Evolutionary conservation across 2,329 filamentous ascomycete species (phyloP).

Genomic region (Exophiala spinifera): DNA sequence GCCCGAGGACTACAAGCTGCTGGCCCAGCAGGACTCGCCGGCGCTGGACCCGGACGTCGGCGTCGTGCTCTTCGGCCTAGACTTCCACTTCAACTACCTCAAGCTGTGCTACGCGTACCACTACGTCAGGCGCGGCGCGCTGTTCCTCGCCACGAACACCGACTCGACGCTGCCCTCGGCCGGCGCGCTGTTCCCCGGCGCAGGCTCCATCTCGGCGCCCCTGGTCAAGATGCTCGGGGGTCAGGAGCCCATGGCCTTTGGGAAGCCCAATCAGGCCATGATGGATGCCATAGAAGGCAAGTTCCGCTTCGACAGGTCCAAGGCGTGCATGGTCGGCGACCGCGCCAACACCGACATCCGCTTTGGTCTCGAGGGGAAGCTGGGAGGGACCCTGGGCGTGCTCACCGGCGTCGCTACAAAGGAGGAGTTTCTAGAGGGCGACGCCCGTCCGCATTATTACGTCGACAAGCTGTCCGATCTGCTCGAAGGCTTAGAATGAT

Average conservation of each 20-base stretch:
- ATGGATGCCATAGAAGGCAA: constrained; percentile 98
- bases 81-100: constrained; percentile 93
- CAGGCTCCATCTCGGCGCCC: constrained; percentile 76
- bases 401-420: constrained; percentile 81
- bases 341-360: constrained; percentile 92
- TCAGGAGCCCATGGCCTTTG: constrained; percentile 70
- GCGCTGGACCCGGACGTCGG: constrained; percentile 83
- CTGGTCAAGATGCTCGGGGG: constrained; percentile 65
- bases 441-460: constrained; percentile 75
- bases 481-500: constrained; percentile 30
- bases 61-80: constrained; percentile 82
- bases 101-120: constrained; percentile 83
- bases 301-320: constrained; percentile 78
- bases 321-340: constrained; percentile 95
- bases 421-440: constrained; percentile 76
- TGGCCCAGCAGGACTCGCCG: constrained; percentile 68
- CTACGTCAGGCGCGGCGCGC: constrained; percentile 75
- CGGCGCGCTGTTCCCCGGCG: constrained; percentile 83
- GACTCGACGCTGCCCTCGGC: constrained; percentile 85
- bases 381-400: constrained; percentile 88
- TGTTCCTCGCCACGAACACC: constrained; percentile 88
- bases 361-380: constrained; percentile 85
- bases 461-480: constrained; percentile 82
- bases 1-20: constrained; percentile 72
- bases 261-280: constrained; percentile 97